phyloP scores from a whole-genome alignment of 306 rosid genomes.

The Cicer bijugum region DNA sequence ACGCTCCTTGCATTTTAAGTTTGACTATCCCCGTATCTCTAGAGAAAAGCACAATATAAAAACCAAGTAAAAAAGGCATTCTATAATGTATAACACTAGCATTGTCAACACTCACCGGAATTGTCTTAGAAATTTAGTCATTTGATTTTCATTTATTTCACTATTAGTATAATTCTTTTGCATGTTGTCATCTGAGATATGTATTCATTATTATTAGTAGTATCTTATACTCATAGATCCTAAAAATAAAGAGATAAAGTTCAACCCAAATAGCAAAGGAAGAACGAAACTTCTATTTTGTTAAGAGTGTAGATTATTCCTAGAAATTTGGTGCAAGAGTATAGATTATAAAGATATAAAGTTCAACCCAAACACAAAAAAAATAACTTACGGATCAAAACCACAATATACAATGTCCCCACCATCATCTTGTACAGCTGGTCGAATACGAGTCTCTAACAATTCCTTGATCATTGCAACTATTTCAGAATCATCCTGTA shows the following conservation, averaged over 20 bases:
- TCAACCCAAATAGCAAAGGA: background rate
- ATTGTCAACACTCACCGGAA: background rate
- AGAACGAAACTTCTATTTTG: background rate
- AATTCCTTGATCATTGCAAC: slow-evolving; percentile 98
- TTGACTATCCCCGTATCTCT: slow-evolving; percentile 90
- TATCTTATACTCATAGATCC: background rate
- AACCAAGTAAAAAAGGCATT: background rate
- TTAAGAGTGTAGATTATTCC: background rate
- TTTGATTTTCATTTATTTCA: background rate
- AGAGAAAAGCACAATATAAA: slow-evolving; percentile 36
- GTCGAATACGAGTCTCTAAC: slow-evolving; percentile 92
- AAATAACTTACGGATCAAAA: slow-evolving; percentile 60
- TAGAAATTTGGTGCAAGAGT: slow-evolving; percentile 5
- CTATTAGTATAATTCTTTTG: background rate
- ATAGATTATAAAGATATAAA: too few species aligned
- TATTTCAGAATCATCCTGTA: slow-evolving; percentile 93
- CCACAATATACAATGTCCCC: slow-evolving; percentile 90
- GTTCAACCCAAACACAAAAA: too few species aligned
- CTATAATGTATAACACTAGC: background rate
- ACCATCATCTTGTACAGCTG: slow-evolving; percentile 97
- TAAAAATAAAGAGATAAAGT: background rate
- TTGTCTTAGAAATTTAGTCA: background rate
- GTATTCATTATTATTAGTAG: background rate
- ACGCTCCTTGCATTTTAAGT: slow-evolving; percentile 77
- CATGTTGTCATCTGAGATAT: background rate